These are phyloP conservation scores for Pichia norvegensis DNA, from an alignment of 1,139 yeast genomes.

Conservation along the genomic window DNA sequence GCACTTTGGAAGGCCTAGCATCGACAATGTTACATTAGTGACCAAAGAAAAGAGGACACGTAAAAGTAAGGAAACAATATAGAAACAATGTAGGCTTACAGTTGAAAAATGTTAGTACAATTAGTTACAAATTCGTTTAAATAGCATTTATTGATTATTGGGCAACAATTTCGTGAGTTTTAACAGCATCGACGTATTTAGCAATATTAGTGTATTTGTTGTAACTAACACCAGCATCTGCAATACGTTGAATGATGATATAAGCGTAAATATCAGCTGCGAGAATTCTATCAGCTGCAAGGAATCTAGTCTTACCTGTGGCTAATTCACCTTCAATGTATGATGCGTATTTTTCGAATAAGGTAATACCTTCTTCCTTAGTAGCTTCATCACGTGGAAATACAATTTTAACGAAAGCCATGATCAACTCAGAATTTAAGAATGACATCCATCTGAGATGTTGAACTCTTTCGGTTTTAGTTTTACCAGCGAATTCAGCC, in stretches of 20 bases:
- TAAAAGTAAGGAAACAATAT: too few relatives aligned
- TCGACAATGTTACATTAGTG: too few relatives aligned
- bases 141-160: too few relatives aligned
- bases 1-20: too few relatives aligned
- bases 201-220: neutral
- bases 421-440: slow-evolving; percentile 21
- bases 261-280: neutral
- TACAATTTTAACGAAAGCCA: neutral
- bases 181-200: neutral
- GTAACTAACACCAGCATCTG: neutral
- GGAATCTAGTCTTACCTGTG: neutral
- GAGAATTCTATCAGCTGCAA: neutral
- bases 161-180: neutral
- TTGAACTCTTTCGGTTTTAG: slow-evolving; percentile 23
- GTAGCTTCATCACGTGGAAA: neutral
- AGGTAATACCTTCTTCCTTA: neutral
- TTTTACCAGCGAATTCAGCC: slow-evolving; percentile 16
- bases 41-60: too few relatives aligned
- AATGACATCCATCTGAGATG: slow-evolving; percentile 26
- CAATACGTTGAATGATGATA: neutral
- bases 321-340: neutral
- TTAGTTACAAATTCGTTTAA: too few relatives aligned
- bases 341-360: neutral
- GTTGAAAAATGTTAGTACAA: too few relatives aligned
- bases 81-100: too few relatives aligned